Conservation (phyloP, 2,329 filamentous ascomycete species). For the Zasmidium angulare region DNA sequence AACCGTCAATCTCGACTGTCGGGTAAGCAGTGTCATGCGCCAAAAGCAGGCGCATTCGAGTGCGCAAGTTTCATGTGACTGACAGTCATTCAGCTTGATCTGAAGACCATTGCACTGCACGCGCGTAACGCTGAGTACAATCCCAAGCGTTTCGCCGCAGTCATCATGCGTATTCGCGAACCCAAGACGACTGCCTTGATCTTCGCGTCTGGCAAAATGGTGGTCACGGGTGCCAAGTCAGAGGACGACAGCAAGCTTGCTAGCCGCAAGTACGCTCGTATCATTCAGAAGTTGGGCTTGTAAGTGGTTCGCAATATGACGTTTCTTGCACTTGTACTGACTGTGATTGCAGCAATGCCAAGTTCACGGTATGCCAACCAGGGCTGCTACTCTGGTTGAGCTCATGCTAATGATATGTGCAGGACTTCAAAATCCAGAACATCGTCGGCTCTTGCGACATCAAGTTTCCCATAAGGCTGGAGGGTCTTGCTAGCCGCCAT, state of each 20-base stretch:
- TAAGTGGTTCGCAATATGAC: conserved; percentile 42
- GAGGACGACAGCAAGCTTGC: conserved; percentile 98
- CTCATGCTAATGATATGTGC: background rate
- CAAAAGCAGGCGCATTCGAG: background rate
- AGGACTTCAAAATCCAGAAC: conserved; percentile 99
- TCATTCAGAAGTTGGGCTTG: conserved; percentile 99
- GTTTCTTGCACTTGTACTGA: background rate
- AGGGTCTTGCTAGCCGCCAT: conserved; percentile 93
- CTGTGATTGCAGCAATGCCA: conserved; percentile 53
- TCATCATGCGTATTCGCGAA: conserved; percentile 98
- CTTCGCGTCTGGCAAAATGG: conserved; percentile 99
- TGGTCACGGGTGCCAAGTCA: conserved; percentile 95
- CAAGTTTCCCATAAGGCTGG: conserved; percentile 97
- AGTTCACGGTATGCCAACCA: conserved; percentile 66
- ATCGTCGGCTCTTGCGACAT: conserved; percentile 99
- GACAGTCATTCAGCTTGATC: conserved; percentile 59
- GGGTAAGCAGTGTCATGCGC: conserved; percentile 35
- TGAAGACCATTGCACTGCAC: conserved; percentile 98
- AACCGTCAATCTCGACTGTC: conserved; percentile 96
- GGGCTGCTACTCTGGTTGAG: background rate
- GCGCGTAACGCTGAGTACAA: conserved; percentile 99
- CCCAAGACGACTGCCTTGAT: conserved; percentile 98
- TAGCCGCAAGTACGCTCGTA: conserved; percentile 94
- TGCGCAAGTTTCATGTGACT: background rate
- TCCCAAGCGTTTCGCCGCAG: conserved; percentile 62